These are phyloP conservation scores for Teratosphaeria destructans DNA, from an alignment of 2,329 filamentous ascomycete species.

Conservation along the genomic window DNA sequence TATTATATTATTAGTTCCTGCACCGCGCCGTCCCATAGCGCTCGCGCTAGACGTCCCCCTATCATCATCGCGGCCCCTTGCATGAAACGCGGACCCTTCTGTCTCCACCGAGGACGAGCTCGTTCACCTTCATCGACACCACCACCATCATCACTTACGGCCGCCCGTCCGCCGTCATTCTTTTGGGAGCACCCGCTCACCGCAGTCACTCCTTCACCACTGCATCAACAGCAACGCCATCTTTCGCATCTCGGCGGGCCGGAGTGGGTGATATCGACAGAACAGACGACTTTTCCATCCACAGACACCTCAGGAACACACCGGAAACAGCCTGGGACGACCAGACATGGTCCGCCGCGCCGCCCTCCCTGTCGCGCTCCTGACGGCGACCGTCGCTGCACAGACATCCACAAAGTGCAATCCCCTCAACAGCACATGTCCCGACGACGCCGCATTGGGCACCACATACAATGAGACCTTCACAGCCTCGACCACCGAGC, in stretches of 20 bases:
- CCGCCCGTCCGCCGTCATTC: background rate
- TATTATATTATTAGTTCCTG: background rate
- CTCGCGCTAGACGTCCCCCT: background rate
- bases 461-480: constrained; percentile 52
- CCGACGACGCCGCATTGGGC: constrained; percentile 61
- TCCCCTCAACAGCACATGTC: constrained; percentile 60
- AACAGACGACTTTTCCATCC: background rate
- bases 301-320: background rate
- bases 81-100: background rate
- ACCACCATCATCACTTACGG: background rate
- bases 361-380: constrained; percentile 14
- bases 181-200: background rate
- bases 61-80: background rate
- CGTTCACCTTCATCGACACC: background rate
- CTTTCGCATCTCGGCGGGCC: background rate
- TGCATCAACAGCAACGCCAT: background rate
- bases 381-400: constrained; percentile 33
- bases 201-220: background rate
- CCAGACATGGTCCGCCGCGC: constrained; percentile 10
- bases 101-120: background rate
- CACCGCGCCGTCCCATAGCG: background rate
- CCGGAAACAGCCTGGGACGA: background rate
- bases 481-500: constrained; percentile 47
- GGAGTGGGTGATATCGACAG: background rate
- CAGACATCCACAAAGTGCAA: constrained; percentile 74